Conservation (phyloP, 2,329 filamentous ascomycete species). For the Botrytis byssoidea region DNA sequence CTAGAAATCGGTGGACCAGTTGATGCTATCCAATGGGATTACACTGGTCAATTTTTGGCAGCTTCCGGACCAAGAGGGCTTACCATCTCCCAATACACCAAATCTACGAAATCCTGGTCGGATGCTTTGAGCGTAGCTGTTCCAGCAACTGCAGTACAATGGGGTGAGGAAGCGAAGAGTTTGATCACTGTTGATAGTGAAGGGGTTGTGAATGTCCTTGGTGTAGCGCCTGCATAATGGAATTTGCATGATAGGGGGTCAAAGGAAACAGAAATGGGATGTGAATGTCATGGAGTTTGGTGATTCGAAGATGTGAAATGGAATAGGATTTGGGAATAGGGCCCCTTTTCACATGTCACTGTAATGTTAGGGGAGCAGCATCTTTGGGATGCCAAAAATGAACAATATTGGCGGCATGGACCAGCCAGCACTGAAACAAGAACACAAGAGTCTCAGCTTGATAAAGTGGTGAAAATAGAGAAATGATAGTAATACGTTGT, state of each 20-base stretch:
- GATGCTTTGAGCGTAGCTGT: slow-evolving; percentile 78
- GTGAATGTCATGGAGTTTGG: slow-evolving; percentile 19
- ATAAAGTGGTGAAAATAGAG: not conserved
- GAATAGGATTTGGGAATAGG: slow-evolving; percentile 6
- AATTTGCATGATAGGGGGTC: not conserved
- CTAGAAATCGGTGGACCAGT: slow-evolving; percentile 81
- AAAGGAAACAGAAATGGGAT: not conserved
- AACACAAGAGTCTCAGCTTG: not conserved
- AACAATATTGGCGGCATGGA: slow-evolving; percentile 1
- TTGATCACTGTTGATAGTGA: slow-evolving; percentile 73
- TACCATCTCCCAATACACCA: slow-evolving; percentile 86
- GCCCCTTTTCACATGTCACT: slow-evolving; percentile 4
- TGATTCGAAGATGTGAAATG: slow-evolving; percentile 11
- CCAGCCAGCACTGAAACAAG: not conserved
- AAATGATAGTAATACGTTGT: not conserved
- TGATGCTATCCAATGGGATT: slow-evolving; percentile 81
- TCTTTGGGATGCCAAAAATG: slow-evolving; percentile 13
- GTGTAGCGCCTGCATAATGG: slow-evolving; percentile 30
- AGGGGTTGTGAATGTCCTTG: slow-evolving; percentile 72
- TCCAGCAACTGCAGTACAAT: slow-evolving; percentile 69
- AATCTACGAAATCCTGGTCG: slow-evolving; percentile 83
- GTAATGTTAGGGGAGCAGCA: slow-evolving; percentile 16
- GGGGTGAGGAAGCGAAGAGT: slow-evolving; percentile 73
- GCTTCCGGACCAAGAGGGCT: slow-evolving; percentile 77
- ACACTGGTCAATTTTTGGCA: slow-evolving; percentile 89